These are phyloP conservation scores for Cercis canadensis DNA, from an alignment of 306 rosid genomes.

Conservation along the genomic window DNA sequence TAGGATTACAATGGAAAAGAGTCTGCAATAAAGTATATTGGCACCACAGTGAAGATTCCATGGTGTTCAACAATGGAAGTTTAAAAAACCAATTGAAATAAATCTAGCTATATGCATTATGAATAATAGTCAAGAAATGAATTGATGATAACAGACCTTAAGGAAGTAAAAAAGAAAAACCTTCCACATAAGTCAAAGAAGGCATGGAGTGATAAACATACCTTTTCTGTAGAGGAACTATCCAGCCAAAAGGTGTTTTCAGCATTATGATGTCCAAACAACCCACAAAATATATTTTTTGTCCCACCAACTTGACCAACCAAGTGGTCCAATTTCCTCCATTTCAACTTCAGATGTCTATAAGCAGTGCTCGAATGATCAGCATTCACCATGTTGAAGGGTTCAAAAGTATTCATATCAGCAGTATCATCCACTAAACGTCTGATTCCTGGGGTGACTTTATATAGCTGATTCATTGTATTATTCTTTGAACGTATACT, in stretches of 20 bases:
- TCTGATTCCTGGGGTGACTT: conserved; percentile 41
- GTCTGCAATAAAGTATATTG: conserved; percentile 4
- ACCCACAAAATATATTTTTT: conserved; percentile 66
- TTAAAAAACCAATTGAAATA: conserved; percentile 18
- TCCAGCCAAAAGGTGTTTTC: conserved; percentile 97
- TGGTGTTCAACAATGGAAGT: neutral
- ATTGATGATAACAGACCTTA: neutral
- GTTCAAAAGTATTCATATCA: conserved; percentile 41
- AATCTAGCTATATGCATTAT: conserved; percentile 10
- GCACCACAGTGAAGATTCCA: neutral
- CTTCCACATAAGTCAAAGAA: conserved; percentile 10
- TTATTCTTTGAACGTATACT: conserved; percentile 41
- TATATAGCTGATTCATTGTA: conserved; percentile 39
- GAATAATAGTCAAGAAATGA: conserved; percentile 9
- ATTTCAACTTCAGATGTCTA: conserved; percentile 75
- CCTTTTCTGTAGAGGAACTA: conserved; percentile 95
- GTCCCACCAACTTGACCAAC: conserved; percentile 89
- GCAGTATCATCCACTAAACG: conserved; percentile 33
- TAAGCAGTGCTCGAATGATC: conserved; percentile 51
- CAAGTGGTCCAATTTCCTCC: conserved; percentile 79
- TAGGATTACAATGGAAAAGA: neutral
- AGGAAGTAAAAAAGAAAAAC: neutral
- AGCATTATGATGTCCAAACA: conserved; percentile 80
- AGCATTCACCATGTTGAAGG: conserved; percentile 44
- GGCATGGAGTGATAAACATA: conserved; percentile 42